Percentiles rank a stretch among this genome's conserved stretches.
Conservation (phyloP, 2,329 filamentous ascomycete genomes). For the Diaporthe longicolla region DNA sequence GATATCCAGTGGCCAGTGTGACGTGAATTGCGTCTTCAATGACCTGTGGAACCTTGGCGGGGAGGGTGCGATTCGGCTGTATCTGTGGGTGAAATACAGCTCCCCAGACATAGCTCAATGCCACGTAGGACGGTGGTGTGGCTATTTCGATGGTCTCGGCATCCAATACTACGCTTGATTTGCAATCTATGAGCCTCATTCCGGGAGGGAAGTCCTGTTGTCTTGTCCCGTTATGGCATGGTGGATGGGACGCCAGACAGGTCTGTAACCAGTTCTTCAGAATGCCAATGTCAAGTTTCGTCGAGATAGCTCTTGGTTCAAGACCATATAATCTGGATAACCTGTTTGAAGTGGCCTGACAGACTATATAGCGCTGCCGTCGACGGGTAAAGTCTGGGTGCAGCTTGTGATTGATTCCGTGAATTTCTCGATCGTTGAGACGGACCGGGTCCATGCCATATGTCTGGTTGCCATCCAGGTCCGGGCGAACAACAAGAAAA, state of each 20-base stretch:
- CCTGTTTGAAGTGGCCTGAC: not conserved
- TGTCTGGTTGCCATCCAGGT: not conserved
- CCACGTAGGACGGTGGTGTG: not conserved
- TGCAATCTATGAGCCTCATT: not conserved
- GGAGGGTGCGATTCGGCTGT: not conserved
- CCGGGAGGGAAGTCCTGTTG: not conserved
- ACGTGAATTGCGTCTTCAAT: not conserved
- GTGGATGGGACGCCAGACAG: not conserved
- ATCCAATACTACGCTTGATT: not conserved
- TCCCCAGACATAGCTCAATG: slow-evolving; percentile 7
- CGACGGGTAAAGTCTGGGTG: not conserved
- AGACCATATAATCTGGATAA: not conserved
- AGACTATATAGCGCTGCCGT: not conserved
- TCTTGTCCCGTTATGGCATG: not conserved
- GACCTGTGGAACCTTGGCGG: not conserved
- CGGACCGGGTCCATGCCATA: not conserved
- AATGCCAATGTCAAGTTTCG: not conserved
- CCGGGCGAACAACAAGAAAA: too few species aligned
- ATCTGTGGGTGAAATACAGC: not conserved
- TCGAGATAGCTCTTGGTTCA: not conserved
- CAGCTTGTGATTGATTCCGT: not conserved
- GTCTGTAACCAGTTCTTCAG: not conserved
- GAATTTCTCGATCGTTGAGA: not conserved
- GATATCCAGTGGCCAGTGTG: not conserved
- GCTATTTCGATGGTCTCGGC: not conserved